phyloP scores from a whole-genome alignment of 345 rosid species.

The Jatropha curcas region DNA sequence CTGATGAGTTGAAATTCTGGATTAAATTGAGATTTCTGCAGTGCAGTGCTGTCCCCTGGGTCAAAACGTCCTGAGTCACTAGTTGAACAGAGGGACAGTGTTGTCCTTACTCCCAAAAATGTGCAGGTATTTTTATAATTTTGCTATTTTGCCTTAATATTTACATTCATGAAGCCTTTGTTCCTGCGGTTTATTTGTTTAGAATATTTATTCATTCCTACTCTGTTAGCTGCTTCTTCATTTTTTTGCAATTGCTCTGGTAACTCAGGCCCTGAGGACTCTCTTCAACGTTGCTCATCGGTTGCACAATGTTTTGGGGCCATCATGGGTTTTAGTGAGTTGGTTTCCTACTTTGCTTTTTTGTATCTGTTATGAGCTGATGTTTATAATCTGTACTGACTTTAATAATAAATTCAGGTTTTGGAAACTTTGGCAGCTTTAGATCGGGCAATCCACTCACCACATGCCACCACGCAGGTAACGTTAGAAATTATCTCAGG shows the following conservation, averaged over 20 bases:
- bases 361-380: conserved; percentile 3
- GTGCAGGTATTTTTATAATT: conserved; percentile 68
- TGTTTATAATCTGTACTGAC: not conserved
- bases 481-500: conserved; percentile 7
- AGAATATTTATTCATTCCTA: conserved; percentile 14
- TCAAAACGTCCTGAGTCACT: conserved; percentile 70
- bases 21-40: conserved; percentile 54
- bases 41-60: conserved; percentile 68
- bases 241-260: conserved; percentile 35
- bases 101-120: conserved; percentile 90
- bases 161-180: conserved; percentile 2
- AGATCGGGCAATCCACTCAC: conserved; percentile 92
- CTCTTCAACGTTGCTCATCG: conserved; percentile 96
- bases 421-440: conserved; percentile 93
- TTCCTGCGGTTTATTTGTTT: conserved; percentile 4
- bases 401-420: conserved; percentile 49
- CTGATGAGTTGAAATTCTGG: conserved; percentile 17
- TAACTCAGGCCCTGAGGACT: conserved; percentile 79
- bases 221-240: conserved; percentile 9
- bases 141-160: conserved; percentile 4
- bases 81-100: conserved; percentile 70
- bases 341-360: conserved; percentile 18
- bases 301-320: conserved; percentile 90
- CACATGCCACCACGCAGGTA: conserved; percentile 97
- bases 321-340: conserved; percentile 99